These are phyloP conservation scores for Leccinum rimulosum DNA, from an alignment of 768 basidiomycete genomes.

Conservation along the genomic window DNA sequence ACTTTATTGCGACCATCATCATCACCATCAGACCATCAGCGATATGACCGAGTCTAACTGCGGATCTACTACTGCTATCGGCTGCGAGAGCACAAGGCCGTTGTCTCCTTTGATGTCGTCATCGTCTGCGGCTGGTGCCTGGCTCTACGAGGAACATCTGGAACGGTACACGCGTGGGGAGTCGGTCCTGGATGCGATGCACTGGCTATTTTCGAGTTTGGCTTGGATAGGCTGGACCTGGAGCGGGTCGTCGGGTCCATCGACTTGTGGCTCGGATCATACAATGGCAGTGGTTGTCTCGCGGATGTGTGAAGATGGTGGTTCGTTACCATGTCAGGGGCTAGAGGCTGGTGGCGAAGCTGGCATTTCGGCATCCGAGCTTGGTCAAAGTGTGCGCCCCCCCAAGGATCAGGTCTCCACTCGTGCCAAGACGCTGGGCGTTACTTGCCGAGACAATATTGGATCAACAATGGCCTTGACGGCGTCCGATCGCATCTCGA, in stretches of 20 bases:
- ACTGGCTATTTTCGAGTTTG: neutral
- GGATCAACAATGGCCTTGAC: neutral
- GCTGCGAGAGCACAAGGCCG: neutral
- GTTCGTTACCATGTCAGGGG: neutral
- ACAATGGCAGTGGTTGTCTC: neutral
- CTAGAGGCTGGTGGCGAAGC: neutral
- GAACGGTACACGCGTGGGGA: neutral
- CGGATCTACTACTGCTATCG: neutral
- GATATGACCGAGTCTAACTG: neutral
- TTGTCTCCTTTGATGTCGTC: neutral
- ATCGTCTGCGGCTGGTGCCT: constrained; percentile 1
- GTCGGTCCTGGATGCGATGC: neutral
- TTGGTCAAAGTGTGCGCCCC: neutral
- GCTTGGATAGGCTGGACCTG: neutral
- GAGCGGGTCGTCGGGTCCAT: neutral
- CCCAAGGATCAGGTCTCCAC: neutral
- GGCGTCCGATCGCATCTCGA: neutral
- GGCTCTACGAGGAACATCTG: neutral
- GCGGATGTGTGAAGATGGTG: neutral
- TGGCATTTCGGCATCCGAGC: neutral
- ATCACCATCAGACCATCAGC: neutral
- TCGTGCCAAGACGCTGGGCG: neutral
- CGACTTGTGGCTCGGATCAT: neutral
- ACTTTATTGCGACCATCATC: neutral
- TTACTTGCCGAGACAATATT: neutral